A percentile compares a stretch with the other conserved stretches of the same genome.
Conservation (phyloP, 306 rosid genomes). For the Carpinus viminea region DNA sequence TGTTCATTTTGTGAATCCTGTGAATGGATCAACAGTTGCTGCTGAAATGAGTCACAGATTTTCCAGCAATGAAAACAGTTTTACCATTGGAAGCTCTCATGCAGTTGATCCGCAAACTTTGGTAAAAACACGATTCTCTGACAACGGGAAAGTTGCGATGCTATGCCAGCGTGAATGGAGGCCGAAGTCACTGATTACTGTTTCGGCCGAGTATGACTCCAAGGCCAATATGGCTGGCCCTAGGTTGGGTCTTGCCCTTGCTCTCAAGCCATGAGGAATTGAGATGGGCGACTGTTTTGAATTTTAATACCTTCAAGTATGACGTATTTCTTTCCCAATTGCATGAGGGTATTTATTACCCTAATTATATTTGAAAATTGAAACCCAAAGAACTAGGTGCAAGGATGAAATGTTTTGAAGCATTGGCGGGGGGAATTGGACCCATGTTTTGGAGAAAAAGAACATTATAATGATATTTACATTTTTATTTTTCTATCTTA, state of each 20-base stretch:
- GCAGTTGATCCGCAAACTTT: slow-evolving; percentile 54
- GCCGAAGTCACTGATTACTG: slow-evolving; percentile 77
- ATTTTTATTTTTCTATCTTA: background rate
- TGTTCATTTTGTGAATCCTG: slow-evolving; percentile 68
- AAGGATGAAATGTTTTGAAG: slow-evolving; percentile 35
- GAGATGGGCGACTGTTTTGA: slow-evolving; percentile 18
- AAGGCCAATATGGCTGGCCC: slow-evolving; percentile 60
- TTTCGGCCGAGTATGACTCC: slow-evolving; percentile 78
- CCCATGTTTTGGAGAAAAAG: slow-evolving; percentile 49
- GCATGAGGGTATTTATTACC: slow-evolving; percentile 31
- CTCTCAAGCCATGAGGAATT: slow-evolving; percentile 69
- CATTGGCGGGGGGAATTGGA: slow-evolving; percentile 40
- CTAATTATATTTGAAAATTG: slow-evolving; percentile 39
- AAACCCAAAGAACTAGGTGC: slow-evolving; percentile 33
- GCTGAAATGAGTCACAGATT: slow-evolving; percentile 77
- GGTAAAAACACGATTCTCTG: slow-evolving; percentile 68
- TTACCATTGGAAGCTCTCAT: slow-evolving; percentile 80
- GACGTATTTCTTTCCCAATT: slow-evolving; percentile 29
- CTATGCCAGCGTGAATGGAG: slow-evolving; percentile 88
- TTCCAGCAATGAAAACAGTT: slow-evolving; percentile 61
- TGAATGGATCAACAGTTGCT: slow-evolving; percentile 62
- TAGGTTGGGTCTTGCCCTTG: slow-evolving; percentile 79
- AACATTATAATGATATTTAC: slow-evolving; percentile 1
- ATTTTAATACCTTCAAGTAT: slow-evolving; percentile 27
- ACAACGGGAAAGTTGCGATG: slow-evolving; percentile 73